Percentiles rank a stretch among this genome's conserved stretches.
These are phyloP conservation scores for Scheffersomyces quercinus DNA, from an alignment of 1,139 yeast species.

Conservation along the genomic window DNA sequence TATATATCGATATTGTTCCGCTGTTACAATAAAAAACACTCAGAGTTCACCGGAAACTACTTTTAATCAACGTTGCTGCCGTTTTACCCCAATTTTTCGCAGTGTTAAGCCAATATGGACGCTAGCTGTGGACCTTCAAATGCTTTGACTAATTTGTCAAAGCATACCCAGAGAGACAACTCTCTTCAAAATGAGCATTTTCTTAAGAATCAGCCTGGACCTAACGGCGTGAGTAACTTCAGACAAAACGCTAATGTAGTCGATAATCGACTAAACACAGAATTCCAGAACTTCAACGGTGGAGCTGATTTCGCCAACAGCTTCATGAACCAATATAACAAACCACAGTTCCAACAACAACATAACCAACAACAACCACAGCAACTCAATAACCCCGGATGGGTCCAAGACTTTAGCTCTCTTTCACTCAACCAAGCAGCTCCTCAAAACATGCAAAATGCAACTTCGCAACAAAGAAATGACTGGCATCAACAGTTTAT, in stretches of 20 bases:
- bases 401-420: slow-evolving; percentile 39
- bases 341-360: slow-evolving; percentile 7
- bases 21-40: too few relatives aligned
- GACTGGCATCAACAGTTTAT: slow-evolving; percentile 35
- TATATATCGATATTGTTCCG: too few relatives aligned
- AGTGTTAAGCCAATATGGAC: slow-evolving; percentile 13
- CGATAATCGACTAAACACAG: slow-evolving; percentile 34
- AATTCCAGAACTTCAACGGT: slow-evolving; percentile 33
- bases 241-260: slow-evolving; percentile 10
- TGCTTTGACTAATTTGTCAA: slow-evolving; percentile 22
- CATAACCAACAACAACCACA: slow-evolving; percentile 13
- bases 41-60: too few relatives aligned
- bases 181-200: slow-evolving; percentile 22
- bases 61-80: too few relatives aligned
- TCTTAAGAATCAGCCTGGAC: slow-evolving; percentile 8
- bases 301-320: slow-evolving; percentile 20
- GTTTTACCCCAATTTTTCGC: too few relatives aligned
- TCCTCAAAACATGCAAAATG: slow-evolving; percentile 3
- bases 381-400: slow-evolving; percentile 14
- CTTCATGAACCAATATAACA: slow-evolving; percentile 16
- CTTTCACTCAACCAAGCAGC: slow-evolving; percentile 17
- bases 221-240: slow-evolving; percentile 6
- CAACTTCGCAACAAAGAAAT: slow-evolving; percentile 4
- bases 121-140: slow-evolving; percentile 27
- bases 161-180: slow-evolving; percentile 25